A percentile compares a stretch with the other conserved stretches of the same genome.
Evolutionary conservation across 23 red algal species (phyloP).

Genomic region (Chondrus crispus): DNA sequence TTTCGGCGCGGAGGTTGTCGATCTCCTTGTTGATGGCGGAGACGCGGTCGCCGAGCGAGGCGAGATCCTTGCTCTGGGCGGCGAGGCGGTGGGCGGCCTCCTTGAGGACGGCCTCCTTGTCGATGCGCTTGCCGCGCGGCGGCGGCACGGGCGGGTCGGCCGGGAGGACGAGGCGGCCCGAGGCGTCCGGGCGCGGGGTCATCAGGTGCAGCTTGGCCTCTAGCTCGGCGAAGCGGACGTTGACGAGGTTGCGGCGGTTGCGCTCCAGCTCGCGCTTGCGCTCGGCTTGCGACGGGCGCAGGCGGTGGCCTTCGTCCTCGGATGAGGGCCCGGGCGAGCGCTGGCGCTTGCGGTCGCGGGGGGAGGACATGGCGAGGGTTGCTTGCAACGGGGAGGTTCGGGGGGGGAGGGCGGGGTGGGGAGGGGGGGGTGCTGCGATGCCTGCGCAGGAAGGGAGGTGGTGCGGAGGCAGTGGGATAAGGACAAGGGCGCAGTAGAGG

Average conservation of each 20-base stretch:
- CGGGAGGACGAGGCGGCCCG: background rate
- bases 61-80: slow-evolving; percentile 37
- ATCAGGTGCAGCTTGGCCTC: slow-evolving; percentile 36
- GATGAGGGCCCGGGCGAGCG: too few species aligned
- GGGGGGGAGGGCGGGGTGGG: too few species aligned
- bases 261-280: slow-evolving; percentile 79
- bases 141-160: background rate
- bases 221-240: slow-evolving; percentile 66
- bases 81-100: slow-evolving; percentile 59
- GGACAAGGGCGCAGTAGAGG: too few species aligned
- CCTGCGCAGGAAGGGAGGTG: too few species aligned
- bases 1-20: slow-evolving; percentile 60
- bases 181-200: background rate
- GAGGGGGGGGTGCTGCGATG: too few species aligned
- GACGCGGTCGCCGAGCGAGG: background rate
- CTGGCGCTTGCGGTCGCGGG: too few species aligned
- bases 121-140: slow-evolving; percentile 56
- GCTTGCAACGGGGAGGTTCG: too few species aligned
- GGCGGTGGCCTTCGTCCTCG: background rate
- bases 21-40: slow-evolving; percentile 37
- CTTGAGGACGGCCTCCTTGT: slow-evolving; percentile 80
- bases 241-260: slow-evolving; percentile 71
- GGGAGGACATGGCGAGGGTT: too few species aligned
- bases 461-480: too few species aligned
- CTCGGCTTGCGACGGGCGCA: slow-evolving; percentile 40